Base-by-base conservation (phyloP, 2,329 filamentous ascomycete genomes). In the Coniochaeta hoffmannii region DNA sequence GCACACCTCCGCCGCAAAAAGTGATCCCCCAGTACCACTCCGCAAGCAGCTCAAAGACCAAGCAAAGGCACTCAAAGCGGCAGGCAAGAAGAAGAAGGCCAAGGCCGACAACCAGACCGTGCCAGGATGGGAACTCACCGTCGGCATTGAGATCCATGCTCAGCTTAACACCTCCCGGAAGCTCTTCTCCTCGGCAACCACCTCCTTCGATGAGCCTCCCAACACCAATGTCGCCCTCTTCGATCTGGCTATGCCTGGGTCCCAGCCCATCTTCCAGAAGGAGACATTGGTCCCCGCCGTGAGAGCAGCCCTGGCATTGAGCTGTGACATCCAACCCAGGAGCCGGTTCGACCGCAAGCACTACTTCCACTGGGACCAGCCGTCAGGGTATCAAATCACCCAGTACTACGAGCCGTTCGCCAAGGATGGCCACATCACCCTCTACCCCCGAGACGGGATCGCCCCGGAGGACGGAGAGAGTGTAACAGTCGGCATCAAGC, bases 301-400 rank as follows among this genome's bases (percentile, higher is more conserved):
- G 15, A 85, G 94, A 58, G 93, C 93, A 17, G 93, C 94, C 0
- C 74, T 97, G 52, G 90, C 91, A 0, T 76, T 99, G 46, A 82
- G 87, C 56, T 97, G 94, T 70, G 74, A 85, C 1, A 80, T 97
- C 53, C 88, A 95, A 66, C 76, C 73, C 1, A 79, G 82, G 62
- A 96, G 91, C 69, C 83, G 83, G 54, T 99, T 97, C 73, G 94
- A 99, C 71, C 81, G 94, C 60, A 99, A 99, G 70, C 94, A 99
- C 71, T 99, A 99, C 72, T 97, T 99, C 71, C 96, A 97, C 76
- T 96, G 94, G 82, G 94, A 99, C 70, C 94, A 99, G 71, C 94
- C 94, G 0, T 82, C 90, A 0, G 94, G 94, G 0, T 99, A 99
- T 70, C 94, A 99, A 70, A 96, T 99, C 60, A 99, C 94, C 1